phyloP scores from a whole-genome alignment of 768 basidiomycete genomes.

The Crucibulum laeve region DNA sequence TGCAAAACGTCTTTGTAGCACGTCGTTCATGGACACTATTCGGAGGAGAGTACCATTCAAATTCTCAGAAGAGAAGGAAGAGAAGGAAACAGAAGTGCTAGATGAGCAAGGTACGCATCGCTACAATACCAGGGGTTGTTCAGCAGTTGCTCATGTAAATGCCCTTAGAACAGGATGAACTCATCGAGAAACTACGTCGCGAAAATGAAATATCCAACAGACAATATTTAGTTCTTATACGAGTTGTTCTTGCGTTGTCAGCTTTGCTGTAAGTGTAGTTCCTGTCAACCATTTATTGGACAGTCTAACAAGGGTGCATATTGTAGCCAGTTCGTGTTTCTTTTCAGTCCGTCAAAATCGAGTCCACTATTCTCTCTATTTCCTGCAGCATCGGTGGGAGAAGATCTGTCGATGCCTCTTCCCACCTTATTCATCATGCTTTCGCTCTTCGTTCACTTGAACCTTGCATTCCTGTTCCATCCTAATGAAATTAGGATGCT shows the following conservation, averaged over 20 bases:
- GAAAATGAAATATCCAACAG: slow-evolving; percentile 38
- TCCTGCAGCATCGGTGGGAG: slow-evolving; percentile 18
- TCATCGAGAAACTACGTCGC: slow-evolving; percentile 45
- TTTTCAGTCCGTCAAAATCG: slow-evolving; percentile 31
- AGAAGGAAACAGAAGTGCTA: slow-evolving; percentile 27
- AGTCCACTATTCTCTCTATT: slow-evolving; percentile 47
- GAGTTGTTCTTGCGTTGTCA: slow-evolving; percentile 39
- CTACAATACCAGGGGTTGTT: not conserved
- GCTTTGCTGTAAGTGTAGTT: slow-evolving; percentile 35
- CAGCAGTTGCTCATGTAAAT: not conserved
- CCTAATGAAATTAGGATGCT: slow-evolving; percentile 29
- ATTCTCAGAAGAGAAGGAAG: slow-evolving; percentile 24
- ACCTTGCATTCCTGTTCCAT: slow-evolving; percentile 40
- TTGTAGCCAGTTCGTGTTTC: slow-evolving; percentile 44
- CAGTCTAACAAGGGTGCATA: not conserved
- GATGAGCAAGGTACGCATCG: slow-evolving; percentile 47
- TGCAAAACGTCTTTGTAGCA: not conserved
- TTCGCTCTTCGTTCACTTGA: slow-evolving; percentile 46
- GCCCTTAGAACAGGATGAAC: slow-evolving; percentile 53
- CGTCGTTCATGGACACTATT: slow-evolving; percentile 26
- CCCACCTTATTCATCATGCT: slow-evolving; percentile 41
- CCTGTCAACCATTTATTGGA: not conserved
- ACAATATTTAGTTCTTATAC: slow-evolving; percentile 34
- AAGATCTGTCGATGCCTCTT: slow-evolving; percentile 34
- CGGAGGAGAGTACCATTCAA: slow-evolving; percentile 45